phyloP scores from a whole-genome alignment of 352 stramenopile genomes.

The Pilasporangium apinafurcum region DNA sequence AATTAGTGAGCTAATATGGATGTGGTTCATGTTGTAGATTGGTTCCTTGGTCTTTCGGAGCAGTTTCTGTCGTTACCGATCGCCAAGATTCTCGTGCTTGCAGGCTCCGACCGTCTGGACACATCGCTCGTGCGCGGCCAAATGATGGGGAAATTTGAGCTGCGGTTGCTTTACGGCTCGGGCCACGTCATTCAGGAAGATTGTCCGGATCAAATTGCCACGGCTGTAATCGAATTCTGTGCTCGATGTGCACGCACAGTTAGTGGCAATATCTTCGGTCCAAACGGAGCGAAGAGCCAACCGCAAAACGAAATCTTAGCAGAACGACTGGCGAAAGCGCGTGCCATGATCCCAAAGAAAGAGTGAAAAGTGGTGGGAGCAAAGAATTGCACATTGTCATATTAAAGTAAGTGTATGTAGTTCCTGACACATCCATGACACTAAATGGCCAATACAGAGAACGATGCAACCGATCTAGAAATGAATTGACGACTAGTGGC shows the following conservation, averaged over 20 bases:
- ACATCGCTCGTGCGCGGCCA: constrained; percentile 83
- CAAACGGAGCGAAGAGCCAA: constrained; percentile 16
- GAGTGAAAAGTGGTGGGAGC: not conserved
- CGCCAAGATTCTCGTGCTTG: constrained; percentile 82
- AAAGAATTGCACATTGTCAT: not conserved
- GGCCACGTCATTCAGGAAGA: constrained; percentile 88
- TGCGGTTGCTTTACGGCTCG: constrained; percentile 80
- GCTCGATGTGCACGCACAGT: constrained; percentile 36
- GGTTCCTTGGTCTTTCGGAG: constrained; percentile 81
- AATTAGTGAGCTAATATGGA: not conserved
- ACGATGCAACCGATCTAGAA: constrained; percentile 31
- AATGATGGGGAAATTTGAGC: constrained; percentile 91
- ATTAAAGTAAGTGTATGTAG: no score
- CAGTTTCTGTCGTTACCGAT: constrained; percentile 73
- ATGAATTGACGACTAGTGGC: constrained; percentile 29
- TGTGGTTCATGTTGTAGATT: constrained; percentile 29
- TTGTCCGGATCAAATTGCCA: constrained; percentile 65
- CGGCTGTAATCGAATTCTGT: constrained; percentile 61
- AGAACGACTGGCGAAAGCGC: constrained; percentile 49
- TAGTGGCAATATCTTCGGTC: constrained; percentile 22
- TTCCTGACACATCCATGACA: no score
- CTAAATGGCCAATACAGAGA: constrained; percentile 29
- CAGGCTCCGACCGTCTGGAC: constrained; percentile 78
- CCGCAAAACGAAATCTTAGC: constrained; percentile 28
- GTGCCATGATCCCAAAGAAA: constrained; percentile 50